Base-by-base conservation (phyloP, 208 protist species). In the Trypanosoma conorhini region DNA sequence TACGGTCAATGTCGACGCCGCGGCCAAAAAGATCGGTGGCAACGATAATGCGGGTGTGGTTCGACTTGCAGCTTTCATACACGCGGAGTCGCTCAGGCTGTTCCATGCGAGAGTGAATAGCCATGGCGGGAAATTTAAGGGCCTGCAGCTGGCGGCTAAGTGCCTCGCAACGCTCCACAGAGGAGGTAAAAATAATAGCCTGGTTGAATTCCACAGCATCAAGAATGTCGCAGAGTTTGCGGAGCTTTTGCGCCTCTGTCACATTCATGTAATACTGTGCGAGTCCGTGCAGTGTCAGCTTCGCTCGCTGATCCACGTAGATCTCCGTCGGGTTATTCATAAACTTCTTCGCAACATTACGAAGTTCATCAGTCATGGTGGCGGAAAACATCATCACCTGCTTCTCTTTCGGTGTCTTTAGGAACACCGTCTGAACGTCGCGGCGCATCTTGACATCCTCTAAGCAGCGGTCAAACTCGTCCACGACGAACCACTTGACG, bases 301-400 rank as follows among this genome's bases (percentile, higher is more conserved):
- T 99, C 44, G 93, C 86, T 48, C 98, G 94, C 81, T 99, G 98
- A 71, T 99, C 98, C 33, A 99, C 92, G 80, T 96, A 99, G 57
- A 99, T 98, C 85, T 99, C 98, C 50, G 98, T 95, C 42, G 92
- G 79, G 70, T 94, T 91, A 55, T 80, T 82, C 95, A 99, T 99
- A 82, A 99, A 99, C 81, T 99, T 99, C 79, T 98, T 98, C 65
- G 98, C 98, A 15, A 99, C 82, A 46, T 77, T 72, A 42, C 94
- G 87, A 62, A 99, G 91, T 24, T 99, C 93, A 46, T 99, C 88
- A 33, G 90, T 89, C 75, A 99, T 97, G 46, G 99, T 99, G 19
- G 99, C 99, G 17, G 98, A 99, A 88, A 99, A 99, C 96, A 99
- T 99, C 96, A 99, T 99, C 62, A 98, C 97, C 90, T 99, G 99